These are phyloP conservation scores for Tuber brumale DNA, from an alignment of 495 filamentous ascomycete species.

Conservation along the genomic window DNA sequence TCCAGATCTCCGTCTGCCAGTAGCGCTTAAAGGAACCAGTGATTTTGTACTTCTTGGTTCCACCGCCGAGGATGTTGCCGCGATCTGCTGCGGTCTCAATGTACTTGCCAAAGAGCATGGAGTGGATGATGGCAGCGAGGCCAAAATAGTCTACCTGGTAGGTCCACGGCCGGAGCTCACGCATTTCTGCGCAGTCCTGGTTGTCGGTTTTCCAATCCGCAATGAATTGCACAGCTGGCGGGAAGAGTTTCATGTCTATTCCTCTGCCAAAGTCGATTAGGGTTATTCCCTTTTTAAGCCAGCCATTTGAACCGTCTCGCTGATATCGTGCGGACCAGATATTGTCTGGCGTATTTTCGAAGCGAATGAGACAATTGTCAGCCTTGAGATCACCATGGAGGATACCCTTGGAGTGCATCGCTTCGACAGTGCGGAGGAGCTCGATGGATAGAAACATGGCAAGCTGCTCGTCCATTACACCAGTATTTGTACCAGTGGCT, in stretches of 20 bases:
- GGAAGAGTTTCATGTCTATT: slow-evolving; percentile 86
- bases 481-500: slow-evolving; percentile 47
- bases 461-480: slow-evolving; percentile 75
- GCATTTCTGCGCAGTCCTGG: slow-evolving; percentile 89
- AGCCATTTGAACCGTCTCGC: slow-evolving; percentile 65
- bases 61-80: slow-evolving; percentile 45
- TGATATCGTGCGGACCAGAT: slow-evolving; percentile 52
- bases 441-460: slow-evolving; percentile 95
- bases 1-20: slow-evolving; percentile 92
- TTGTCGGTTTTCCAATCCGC: slow-evolving; percentile 85
- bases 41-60: slow-evolving; percentile 61
- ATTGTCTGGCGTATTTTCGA: slow-evolving; percentile 53
- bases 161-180: slow-evolving; percentile 86
- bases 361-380: slow-evolving; percentile 87
- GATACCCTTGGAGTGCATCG: slow-evolving; percentile 69
- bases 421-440: slow-evolving; percentile 82
- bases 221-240: slow-evolving; percentile 71
- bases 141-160: slow-evolving; percentile 95
- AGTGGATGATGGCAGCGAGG: slow-evolving; percentile 76
- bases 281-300: slow-evolving; percentile 69
- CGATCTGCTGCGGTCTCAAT: slow-evolving; percentile 68
- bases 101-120: slow-evolving; percentile 85
- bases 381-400: slow-evolving; percentile 92
- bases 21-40: slow-evolving; percentile 78
- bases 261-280: slow-evolving; percentile 93